Evolutionary conservation across 495 filamentous ascomycete species (phyloP).

Genomic region (Aspergillus incahuasiensis): DNA sequence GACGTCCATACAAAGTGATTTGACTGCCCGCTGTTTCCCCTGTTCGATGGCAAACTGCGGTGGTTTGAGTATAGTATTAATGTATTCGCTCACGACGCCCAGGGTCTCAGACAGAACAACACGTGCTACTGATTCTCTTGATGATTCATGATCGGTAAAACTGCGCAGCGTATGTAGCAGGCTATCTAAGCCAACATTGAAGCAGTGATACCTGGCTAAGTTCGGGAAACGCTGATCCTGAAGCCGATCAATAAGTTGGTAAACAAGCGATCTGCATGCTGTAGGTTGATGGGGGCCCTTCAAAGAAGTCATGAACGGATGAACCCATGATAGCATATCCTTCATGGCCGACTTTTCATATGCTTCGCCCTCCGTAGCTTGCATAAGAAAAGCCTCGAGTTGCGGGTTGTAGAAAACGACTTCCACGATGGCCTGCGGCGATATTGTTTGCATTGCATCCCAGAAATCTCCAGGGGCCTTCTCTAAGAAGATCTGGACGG

Average conservation of each 20-base stretch:
- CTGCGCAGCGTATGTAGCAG: slow-evolving; percentile 48
- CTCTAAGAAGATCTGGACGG: slow-evolving; percentile 61
- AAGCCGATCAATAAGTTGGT: slow-evolving; percentile 63
- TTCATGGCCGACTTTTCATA: slow-evolving; percentile 52
- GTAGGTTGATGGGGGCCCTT: slow-evolving; percentile 64
- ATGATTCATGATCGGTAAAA: slow-evolving; percentile 48
- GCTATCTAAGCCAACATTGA: slow-evolving; percentile 44
- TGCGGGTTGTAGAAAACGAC: slow-evolving; percentile 69
- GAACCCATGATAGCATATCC: slow-evolving; percentile 67
- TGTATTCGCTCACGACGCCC: slow-evolving; percentile 46
- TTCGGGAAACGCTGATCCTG: slow-evolving; percentile 48
- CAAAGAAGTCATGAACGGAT: slow-evolving; percentile 70
- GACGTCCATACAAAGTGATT: slow-evolving; percentile 52
- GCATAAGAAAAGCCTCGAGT: slow-evolving; percentile 55
- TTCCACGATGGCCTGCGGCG: slow-evolving; percentile 67
- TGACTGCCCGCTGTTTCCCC: slow-evolving; percentile 32
- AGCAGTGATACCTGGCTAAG: slow-evolving; percentile 46
- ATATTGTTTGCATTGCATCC: slow-evolving; percentile 76
- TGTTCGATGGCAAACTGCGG: slow-evolving; percentile 38
- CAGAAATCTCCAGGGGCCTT: slow-evolving; percentile 76
- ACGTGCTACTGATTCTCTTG: slow-evolving; percentile 45
- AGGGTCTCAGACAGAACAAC: slow-evolving; percentile 52
- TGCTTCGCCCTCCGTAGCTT: slow-evolving; percentile 50
- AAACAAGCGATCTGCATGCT: slow-evolving; percentile 64
- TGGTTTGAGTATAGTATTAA: slow-evolving; percentile 39